Percentiles rank a stretch among this genome's conserved stretches.
phyloP scores from a whole-genome alignment of 2,329 filamentous ascomycete genomes.

The Magnaporthiopsis rhizophila region DNA sequence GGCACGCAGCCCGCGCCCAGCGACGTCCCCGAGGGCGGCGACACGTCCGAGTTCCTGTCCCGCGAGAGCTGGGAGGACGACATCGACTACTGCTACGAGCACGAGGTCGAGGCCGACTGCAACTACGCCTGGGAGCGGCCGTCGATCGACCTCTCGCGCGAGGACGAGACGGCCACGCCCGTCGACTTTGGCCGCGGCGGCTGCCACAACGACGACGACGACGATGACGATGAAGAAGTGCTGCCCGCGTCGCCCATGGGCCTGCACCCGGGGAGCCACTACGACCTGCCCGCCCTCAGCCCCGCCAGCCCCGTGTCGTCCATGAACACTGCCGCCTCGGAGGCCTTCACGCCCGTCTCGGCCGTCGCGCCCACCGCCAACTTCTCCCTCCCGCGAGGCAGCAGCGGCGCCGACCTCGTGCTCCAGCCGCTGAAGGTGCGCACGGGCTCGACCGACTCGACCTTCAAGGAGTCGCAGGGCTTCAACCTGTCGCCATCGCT shows the following conservation, averaged over 20 bases:
- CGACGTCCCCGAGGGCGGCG: conserved; percentile 23
- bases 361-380: conserved; percentile 18
- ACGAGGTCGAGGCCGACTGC: conserved; percentile 59
- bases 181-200: conserved; percentile 15
- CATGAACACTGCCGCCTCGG: conserved; percentile 26
- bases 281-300: conserved; percentile 40
- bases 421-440: background rate
- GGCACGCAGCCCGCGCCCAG: background rate
- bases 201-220: conserved; percentile 10
- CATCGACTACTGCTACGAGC: conserved; percentile 64
- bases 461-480: conserved; percentile 49
- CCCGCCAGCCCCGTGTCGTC: conserved; percentile 37
- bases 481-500: conserved; percentile 54
- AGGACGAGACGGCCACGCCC: conserved; percentile 19
- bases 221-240: no score
- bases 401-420: conserved; percentile 7
- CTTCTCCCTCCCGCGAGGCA: conserved; percentile 6
- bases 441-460: background rate
- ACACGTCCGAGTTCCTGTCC: conserved; percentile 21
- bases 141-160: conserved; percentile 39
- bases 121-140: conserved; percentile 58
- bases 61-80: conserved; percentile 57
- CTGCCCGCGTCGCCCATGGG: conserved; percentile 13
- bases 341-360: conserved; percentile 36
- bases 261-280: conserved; percentile 23